Conservation (phyloP, 2,329 filamentous ascomycete species). For the Cladosporium sp. region DNA sequence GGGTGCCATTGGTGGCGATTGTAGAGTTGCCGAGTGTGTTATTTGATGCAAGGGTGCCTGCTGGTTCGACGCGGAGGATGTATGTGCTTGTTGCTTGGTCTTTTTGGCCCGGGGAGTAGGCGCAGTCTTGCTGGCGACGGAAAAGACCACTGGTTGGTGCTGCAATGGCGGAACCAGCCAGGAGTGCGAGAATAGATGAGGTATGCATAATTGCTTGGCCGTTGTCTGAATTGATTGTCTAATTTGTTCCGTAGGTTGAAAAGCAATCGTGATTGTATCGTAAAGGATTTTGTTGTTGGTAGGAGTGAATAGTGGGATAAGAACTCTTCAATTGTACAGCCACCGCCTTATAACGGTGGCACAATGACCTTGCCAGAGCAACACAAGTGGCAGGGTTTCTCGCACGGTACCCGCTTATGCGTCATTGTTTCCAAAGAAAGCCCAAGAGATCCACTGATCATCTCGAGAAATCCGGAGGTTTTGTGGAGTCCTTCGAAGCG, state of each 20-base stretch:
- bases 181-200: not conserved
- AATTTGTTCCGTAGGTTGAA: not conserved
- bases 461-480: constrained; percentile 15
- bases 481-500: not conserved
- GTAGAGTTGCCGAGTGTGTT: constrained; percentile 4
- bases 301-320: not conserved
- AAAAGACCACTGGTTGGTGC: constrained; percentile 7
- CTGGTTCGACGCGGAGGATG: constrained; percentile 19
- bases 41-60: not conserved
- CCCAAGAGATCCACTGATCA: constrained; percentile 5
- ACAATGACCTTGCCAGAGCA: constrained; percentile 13
- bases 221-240: not conserved
- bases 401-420: constrained; percentile 9
- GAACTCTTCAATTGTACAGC: constrained; percentile 13
- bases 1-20: not conserved
- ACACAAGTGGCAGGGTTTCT: constrained; percentile 16
- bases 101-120: constrained; percentile 12
- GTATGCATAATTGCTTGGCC: constrained; percentile 5
- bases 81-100: constrained; percentile 16
- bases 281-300: not conserved
- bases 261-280: not conserved
- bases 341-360: constrained; percentile 5
- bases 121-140: constrained; percentile 18
- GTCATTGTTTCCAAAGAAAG: constrained; percentile 19
- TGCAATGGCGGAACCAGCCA: constrained; percentile 5